A percentile compares a stretch with the other conserved stretches of the same genome.
These are phyloP conservation scores for Eimeria sp. DNA, from an alignment of 169 alveolate genomes.

Conservation along the genomic window DNA sequence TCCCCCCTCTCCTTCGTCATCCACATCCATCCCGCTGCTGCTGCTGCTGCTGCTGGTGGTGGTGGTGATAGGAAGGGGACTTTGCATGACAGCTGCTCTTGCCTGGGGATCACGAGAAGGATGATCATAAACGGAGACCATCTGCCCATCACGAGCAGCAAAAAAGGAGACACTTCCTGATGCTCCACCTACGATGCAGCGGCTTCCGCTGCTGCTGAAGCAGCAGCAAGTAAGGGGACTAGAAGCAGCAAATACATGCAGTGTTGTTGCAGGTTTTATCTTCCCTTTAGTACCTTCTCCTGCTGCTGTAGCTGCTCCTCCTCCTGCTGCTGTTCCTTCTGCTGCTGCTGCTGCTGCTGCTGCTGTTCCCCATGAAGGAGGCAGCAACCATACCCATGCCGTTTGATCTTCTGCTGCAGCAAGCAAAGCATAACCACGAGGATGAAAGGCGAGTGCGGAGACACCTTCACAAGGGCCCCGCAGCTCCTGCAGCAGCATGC, in stretches of 20 bases:
- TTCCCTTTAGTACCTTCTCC: neutral
- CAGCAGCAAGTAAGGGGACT: constrained; percentile 68
- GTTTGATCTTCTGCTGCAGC: constrained; percentile 68
- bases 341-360: constrained; percentile 13
- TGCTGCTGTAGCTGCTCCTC: constrained; percentile 7
- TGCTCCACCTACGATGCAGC: constrained; percentile 48
- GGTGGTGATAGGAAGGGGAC: neutral
- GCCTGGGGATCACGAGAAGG: constrained; percentile 5
- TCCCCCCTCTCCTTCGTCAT: neutral
- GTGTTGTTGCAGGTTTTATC: neutral
- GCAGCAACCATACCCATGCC: constrained; percentile 77
- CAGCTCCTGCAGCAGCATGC: constrained; percentile 23
- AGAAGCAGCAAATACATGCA: constrained; percentile 46
- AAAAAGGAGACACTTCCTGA: constrained; percentile 21
- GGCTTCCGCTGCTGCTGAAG: constrained; percentile 55
- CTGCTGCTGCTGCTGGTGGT: constrained; percentile 63
- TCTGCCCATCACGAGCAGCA: constrained; percentile 25
- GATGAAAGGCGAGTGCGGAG: constrained; percentile 38
- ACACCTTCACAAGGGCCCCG: constrained; percentile 35
- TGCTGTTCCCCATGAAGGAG: neutral
- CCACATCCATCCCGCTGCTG: constrained; percentile 16
- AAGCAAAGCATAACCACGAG: constrained; percentile 65
- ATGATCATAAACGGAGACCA: neutral
- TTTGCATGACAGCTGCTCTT: neutral
- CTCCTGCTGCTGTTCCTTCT: neutral